Base-by-base conservation (phyloP, 1,284 basidiomycete genomes). In the Cystobasidium sp. region DNA sequence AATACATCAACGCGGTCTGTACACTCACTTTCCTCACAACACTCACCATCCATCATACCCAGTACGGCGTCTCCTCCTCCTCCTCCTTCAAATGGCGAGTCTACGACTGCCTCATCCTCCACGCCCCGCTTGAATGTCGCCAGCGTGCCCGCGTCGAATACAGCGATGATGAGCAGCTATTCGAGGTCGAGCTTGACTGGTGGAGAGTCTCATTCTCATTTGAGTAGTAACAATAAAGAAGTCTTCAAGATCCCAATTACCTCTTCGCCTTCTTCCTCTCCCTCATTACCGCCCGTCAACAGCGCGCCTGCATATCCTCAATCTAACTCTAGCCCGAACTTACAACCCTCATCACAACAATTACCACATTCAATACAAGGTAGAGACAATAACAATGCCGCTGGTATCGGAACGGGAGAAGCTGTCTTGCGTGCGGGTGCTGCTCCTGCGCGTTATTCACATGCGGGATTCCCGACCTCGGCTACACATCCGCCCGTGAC, bases 181-280 rank as follows among this genome's bases (percentile, higher is more conserved):
- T 41, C 56, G 9, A 41, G 9, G 18, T 16, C 56, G 39, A 59
- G 37, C 3, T 14, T 12, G 6, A 3, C 46, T n/a, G 46, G 14
- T 3, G 46, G 46, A 14, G 46, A 49, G 14, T 49, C 46, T 49
- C n/a, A 12, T 49, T n/a, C 37, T 18, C 8, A 39, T 22, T 20
- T 24, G 16, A 16, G 47, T 47, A 20, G 31, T 46, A n/a, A 9
- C 56, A 41, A n/a, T 4, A 59, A 41, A 18, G 56, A 59, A n/a
- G 39, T 59, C 56, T 59, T 59, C 39, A 59, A 59, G 56, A n/a
- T 41, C 39, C 56, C 56, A n/a, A 41, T 31, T 16, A 59, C 16
- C 31, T 31, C 43, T n/a, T 59, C 56, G 18, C 39, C 56, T n/a
- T 22, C 39, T 6, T 10, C 56, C 1, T 16, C 16, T 22, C 56